Conservation (phyloP, 441 rosid species). For the Mallotus japonicus region DNA sequence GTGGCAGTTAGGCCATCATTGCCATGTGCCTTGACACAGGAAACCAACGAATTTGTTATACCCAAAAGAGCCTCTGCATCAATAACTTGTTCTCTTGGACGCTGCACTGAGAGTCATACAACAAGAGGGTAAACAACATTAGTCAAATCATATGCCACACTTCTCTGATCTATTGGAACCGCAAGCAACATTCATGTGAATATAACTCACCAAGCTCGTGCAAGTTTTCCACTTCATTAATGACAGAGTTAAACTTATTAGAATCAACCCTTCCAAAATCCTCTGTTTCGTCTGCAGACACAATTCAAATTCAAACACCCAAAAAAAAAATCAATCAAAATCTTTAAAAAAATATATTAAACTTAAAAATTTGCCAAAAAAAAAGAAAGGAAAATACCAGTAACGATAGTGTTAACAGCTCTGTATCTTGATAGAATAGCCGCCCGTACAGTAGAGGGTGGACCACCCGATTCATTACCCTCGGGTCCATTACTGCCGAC, state of each 20-base stretch:
- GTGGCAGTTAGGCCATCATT: conserved; percentile 52
- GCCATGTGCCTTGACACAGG: conserved; percentile 51
- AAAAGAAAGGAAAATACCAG: conserved; percentile 23
- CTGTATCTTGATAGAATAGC: conserved; percentile 20
- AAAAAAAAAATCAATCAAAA: neutral
- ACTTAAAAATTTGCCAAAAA: neutral
- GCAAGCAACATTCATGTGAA: too few species aligned
- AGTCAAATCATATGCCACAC: neutral
- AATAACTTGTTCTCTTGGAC: conserved; percentile 73
- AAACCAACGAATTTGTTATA: conserved; percentile 45
- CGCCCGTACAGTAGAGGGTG: conserved; percentile 5
- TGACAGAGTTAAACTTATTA: conserved; percentile 28
- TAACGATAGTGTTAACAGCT: conserved; percentile 33
- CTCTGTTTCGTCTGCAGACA: conserved; percentile 35
- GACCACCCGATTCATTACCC: too few species aligned
- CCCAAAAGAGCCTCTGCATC: conserved; percentile 77
- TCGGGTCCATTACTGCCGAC: too few species aligned
- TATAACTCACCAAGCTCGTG: conserved; percentile 33
- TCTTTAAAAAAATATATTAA: neutral
- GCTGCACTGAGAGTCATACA: conserved; percentile 43
- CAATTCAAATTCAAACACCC: neutral
- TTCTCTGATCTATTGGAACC: too few species aligned
- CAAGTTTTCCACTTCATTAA: conserved; percentile 35
- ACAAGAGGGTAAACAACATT: neutral
- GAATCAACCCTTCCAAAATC: conserved; percentile 35